Percentiles rank a stretch among this genome's conserved stretches.
phyloP scores from a whole-genome alignment of 2,329 filamentous ascomycete genomes.

The Colletotrichum lentis region DNA sequence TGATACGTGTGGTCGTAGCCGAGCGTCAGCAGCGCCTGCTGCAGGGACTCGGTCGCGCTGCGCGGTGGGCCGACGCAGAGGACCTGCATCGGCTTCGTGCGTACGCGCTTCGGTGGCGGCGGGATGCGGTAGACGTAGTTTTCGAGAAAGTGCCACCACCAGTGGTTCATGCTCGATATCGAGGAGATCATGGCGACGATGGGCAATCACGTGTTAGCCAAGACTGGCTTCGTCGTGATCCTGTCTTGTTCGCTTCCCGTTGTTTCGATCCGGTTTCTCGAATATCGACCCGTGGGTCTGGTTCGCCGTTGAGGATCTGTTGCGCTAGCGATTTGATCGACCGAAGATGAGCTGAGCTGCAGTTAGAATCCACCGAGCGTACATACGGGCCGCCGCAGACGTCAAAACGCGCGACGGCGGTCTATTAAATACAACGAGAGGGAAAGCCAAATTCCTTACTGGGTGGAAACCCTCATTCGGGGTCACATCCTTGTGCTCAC shows the following conservation, averaged over 20 bases:
- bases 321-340: background rate
- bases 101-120: constrained; percentile 40
- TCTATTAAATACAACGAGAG: background rate
- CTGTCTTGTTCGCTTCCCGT: background rate
- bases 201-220: background rate
- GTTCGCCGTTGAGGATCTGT: background rate
- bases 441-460: background rate
- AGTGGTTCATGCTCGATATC: constrained; percentile 31
- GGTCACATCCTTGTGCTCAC: background rate
- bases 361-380: constrained; percentile 11
- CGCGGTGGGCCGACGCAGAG: constrained; percentile 48
- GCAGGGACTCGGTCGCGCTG: constrained; percentile 48
- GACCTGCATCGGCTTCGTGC: constrained; percentile 48
- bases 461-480: no score
- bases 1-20: constrained; percentile 48
- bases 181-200: constrained; percentile 15
- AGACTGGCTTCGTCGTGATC: background rate
- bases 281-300: background rate
- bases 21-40: constrained; percentile 44
- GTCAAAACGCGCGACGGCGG: constrained; percentile 4
- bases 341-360: constrained; percentile 13
- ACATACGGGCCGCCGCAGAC: constrained; percentile 14
- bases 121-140: constrained; percentile 39
- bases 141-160: constrained; percentile 34
- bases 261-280: background rate